Conservation (phyloP, 768 basidiomycete genomes). For the Phlegmacium glaucopus region DNA sequence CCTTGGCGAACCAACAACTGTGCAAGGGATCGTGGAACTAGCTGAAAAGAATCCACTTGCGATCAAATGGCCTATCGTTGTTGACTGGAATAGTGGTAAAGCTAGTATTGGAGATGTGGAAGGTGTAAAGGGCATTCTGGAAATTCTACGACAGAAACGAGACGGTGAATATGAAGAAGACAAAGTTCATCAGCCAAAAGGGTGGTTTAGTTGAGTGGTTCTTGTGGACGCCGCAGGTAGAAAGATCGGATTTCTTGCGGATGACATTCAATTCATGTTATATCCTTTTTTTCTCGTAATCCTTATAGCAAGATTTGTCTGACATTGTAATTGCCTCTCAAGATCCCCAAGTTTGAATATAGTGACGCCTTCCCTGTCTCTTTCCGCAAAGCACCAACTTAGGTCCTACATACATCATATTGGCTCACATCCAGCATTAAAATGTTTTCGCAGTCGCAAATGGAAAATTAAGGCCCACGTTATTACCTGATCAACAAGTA, state of each 20-base stretch:
- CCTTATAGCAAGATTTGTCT: too few relatives aligned
- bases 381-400: too few relatives aligned
- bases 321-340: too few relatives aligned
- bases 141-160: conserved; percentile 57
- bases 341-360: too few relatives aligned
- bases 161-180: conserved; percentile 59
- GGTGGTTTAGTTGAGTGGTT: conserved; percentile 50
- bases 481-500: background rate
- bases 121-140: conserved; percentile 65
- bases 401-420: too few relatives aligned
- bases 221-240: background rate
- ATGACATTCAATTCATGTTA: too few relatives aligned
- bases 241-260: background rate
- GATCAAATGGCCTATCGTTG: conserved; percentile 78
- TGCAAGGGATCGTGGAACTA: conserved; percentile 45
- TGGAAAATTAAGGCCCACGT: too few relatives aligned
- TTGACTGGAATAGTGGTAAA: conserved; percentile 69
- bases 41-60: conserved; percentile 54
- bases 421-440: too few relatives aligned
- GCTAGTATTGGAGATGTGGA: conserved; percentile 67
- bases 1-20: conserved; percentile 34
- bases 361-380: too few relatives aligned
- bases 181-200: conserved; percentile 43
- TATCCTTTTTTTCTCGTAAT: too few relatives aligned
- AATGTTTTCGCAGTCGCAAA: too few relatives aligned